Evolutionary conservation across 352 stramenopile genomes (phyloP), one percentile per base, ranked within the genome.

Genomic region (Phytophthora meadii): DNA sequence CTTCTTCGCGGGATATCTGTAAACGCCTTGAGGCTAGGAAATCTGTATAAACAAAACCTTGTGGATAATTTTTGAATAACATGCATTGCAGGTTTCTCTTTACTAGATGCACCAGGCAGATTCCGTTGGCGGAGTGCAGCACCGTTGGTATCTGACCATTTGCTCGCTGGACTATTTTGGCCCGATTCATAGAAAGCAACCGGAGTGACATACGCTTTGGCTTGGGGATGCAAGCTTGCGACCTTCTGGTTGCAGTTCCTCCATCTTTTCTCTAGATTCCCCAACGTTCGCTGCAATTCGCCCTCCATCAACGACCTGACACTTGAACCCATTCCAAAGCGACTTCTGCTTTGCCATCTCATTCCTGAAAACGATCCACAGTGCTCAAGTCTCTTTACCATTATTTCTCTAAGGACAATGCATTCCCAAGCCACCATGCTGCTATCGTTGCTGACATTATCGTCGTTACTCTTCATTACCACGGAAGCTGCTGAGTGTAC

Each of bases 1-100:
- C 64, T 66, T 77, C 36, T 15, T 71, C 40, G 42, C 50, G 3
- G 63, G 28, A 58, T 37, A 66, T 9, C 41, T 63, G 40, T 70
- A 61, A 36, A 36, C 57, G 44, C 42, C 8, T 34, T 12, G 5
- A 45, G 25, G 25, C 9, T 37, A 27, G 17, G 22, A 17, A 2
- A 10, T 5, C 25, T 40, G 57, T 12, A 45, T 39, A n/a, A 41
- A 17, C 37, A n/a, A 25, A 6, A 10, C 54, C 30, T 30, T 54
- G 42, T 55, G 44, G 36, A 51, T 48, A 42, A 25, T 63, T 55
- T 47, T 63, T 32, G 22, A 14, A 46, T 42, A 42, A 19, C 37
- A 17, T 42, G 11, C 36, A 41, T 30, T 22, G 22, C 22, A 22
- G 22, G 22, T 22, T 22, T 22, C 22, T 22, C 22, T 22, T 22